These are phyloP conservation scores for Aspergillus diversus DNA, from an alignment of 495 filamentous ascomycete species.

Conservation along the genomic window DNA sequence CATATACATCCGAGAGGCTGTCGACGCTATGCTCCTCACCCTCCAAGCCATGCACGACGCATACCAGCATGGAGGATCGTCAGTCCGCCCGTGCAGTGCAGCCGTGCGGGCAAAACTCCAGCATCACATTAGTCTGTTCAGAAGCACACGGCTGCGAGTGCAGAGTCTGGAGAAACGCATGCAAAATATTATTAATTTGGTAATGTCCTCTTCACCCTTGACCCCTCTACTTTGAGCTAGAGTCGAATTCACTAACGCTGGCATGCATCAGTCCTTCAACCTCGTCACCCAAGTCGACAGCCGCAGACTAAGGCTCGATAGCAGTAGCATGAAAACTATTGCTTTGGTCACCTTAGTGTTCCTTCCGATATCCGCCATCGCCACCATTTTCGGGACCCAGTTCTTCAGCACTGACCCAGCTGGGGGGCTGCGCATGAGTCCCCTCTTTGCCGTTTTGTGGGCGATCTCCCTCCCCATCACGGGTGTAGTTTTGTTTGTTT, in stretches of 20 bases:
- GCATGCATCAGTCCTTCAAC: neutral
- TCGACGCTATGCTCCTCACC: neutral
- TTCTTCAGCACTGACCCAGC: neutral
- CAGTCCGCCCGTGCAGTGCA: too few relatives aligned
- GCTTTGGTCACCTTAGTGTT: neutral
- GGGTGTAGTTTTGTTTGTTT: neutral
- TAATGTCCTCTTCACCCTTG: too few relatives aligned
- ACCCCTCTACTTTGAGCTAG: too few relatives aligned
- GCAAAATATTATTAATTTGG: neutral
- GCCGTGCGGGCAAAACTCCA: neutral
- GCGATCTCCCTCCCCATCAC: neutral
- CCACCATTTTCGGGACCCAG: neutral
- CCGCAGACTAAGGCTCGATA: neutral
- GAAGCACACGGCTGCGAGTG: neutral
- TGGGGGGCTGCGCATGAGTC: neutral
- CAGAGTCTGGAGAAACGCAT: neutral
- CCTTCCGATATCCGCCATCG: neutral
- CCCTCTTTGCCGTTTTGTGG: neutral
- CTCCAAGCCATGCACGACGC: neutral
- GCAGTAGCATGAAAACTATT: conserved; percentile 1
- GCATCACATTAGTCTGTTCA: neutral
- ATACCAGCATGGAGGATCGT: neutral
- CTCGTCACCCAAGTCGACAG: neutral
- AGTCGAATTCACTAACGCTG: too few relatives aligned
- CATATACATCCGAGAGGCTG: neutral